Conservation (phyloP, 441 rosid genomes). For the Populus hybrid region DNA sequence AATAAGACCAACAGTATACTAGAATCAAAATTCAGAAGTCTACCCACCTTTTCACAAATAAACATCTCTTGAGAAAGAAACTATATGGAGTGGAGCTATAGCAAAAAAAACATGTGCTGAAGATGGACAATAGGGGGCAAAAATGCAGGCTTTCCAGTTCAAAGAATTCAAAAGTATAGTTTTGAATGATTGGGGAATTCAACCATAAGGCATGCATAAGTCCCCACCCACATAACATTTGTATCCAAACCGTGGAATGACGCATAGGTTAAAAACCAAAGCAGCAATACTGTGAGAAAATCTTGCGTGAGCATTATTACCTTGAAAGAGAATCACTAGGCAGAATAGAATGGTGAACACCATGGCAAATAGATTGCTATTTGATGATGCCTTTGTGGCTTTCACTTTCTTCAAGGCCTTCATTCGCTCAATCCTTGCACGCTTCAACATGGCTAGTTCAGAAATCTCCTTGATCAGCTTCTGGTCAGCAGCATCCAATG, state of each 20-base stretch:
- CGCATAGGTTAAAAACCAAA: neutral
- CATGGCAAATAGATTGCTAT: constrained; percentile 50
- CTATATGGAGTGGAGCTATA: neutral
- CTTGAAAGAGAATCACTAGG: constrained; percentile 46
- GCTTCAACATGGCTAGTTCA: constrained; percentile 83
- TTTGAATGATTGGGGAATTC: neutral
- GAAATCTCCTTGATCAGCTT: constrained; percentile 76
- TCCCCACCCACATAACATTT: neutral
- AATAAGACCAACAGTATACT: too few species aligned
- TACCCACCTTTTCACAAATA: neutral
- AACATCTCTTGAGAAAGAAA: neutral
- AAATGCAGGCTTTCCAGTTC: neutral
- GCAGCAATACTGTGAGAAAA: neutral
- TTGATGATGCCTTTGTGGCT: constrained; percentile 56
- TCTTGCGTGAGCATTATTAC: constrained; percentile 14
- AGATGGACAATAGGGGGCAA: neutral
- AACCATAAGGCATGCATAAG: neutral
- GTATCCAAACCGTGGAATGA: neutral
- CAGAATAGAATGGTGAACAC: constrained; percentile 64
- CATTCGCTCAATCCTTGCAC: constrained; percentile 79
- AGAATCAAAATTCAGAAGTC: constrained; percentile 1
- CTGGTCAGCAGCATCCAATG: constrained; percentile 78
- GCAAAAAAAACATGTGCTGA: neutral
- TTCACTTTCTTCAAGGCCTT: constrained; percentile 84
- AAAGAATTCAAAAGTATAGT: neutral